Conservation (phyloP, 2,329 filamentous ascomycete species). For the Pseudogymnoascus sp. region DNA sequence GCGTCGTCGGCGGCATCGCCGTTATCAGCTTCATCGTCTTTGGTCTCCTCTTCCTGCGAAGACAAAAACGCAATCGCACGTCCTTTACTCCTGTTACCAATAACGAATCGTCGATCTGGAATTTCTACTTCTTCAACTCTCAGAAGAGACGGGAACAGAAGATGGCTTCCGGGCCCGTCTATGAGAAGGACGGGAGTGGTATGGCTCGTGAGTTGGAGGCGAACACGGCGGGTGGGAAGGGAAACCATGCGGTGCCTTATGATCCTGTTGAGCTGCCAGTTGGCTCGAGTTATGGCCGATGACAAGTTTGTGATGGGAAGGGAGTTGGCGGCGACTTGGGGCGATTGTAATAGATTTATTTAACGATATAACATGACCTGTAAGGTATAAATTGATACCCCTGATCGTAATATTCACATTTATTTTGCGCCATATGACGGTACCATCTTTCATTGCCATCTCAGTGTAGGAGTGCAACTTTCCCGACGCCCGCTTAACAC, state of each 20-base stretch:
- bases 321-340: background rate
- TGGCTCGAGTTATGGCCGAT: background rate
- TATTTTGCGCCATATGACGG: background rate
- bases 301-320: background rate
- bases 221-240: background rate
- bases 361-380: background rate
- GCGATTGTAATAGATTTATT: background rate
- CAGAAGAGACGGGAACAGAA: background rate
- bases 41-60: constrained; percentile 12
- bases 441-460: no score
- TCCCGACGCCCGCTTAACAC: background rate
- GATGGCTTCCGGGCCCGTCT: background rate
- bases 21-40: constrained; percentile 25
- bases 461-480: background rate
- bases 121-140: background rate
- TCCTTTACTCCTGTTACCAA: background rate
- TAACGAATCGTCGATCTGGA: background rate
- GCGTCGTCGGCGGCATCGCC: constrained; percentile 28
- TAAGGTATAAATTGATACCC: background rate
- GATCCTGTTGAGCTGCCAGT: background rate
- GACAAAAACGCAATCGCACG: background rate
- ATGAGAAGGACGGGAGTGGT: background rate
- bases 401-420: background rate
- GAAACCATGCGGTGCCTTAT: background rate
- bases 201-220: background rate